A percentile compares a stretch with the other conserved stretches of the same genome.
Conservation (phyloP, 305 asterid species). For the Ajuga reptans region DNA sequence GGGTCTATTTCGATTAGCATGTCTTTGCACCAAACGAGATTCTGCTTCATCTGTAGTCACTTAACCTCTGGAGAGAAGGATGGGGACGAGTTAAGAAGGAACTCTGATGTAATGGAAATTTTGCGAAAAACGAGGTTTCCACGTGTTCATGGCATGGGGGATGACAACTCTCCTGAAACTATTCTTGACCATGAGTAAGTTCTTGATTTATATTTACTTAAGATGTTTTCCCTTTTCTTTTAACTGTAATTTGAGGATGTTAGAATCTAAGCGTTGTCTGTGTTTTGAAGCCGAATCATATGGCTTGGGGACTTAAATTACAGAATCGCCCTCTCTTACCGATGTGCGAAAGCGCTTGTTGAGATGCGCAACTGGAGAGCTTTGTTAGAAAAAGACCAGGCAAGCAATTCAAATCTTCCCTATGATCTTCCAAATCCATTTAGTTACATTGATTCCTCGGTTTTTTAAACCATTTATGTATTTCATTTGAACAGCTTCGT, state of each 20-base stretch:
- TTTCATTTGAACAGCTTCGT: slow-evolving; percentile 55
- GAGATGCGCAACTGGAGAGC: slow-evolving; percentile 98
- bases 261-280: slow-evolving; percentile 2
- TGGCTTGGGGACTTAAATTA: slow-evolving; percentile 99
- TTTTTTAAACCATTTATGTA: neutral
- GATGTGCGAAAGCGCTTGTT: slow-evolving; percentile 90
- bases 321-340: slow-evolving; percentile 80
- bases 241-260: neutral
- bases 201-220: neutral
- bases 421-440: neutral
- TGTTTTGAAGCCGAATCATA: slow-evolving; percentile 69
- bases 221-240: neutral
- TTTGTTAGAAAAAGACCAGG: slow-evolving; percentile 93
- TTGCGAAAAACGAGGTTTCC: slow-evolving; percentile 92
- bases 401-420: slow-evolving; percentile 20
- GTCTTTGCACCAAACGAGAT: slow-evolving; percentile 97
- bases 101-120: slow-evolving; percentile 93
- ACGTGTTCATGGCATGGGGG: slow-evolving; percentile 53
- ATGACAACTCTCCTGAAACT: slow-evolving; percentile 79
- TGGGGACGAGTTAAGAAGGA: slow-evolving; percentile 83
- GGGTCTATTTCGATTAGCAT: slow-evolving; percentile 98
- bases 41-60: slow-evolving; percentile 95
- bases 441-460: neutral
- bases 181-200: slow-evolving; percentile 91
- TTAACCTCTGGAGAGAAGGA: slow-evolving; percentile 93